Percentiles rank a stretch among this genome's conserved stretches.
phyloP scores from a whole-genome alignment of 2,329 filamentous ascomycete genomes.

The Fusarium haematococcum region DNA sequence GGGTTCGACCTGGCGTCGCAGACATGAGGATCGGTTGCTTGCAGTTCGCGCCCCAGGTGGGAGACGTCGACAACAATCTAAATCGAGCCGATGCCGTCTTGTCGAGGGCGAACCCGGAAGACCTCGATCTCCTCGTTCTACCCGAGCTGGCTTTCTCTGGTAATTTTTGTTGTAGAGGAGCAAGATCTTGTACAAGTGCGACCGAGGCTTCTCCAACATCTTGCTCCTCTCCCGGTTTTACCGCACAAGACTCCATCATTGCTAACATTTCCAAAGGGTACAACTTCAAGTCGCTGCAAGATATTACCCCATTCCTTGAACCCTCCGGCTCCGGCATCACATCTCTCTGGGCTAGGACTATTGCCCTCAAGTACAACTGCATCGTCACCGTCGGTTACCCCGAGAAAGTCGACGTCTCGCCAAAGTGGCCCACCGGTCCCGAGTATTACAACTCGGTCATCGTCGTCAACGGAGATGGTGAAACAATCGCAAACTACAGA shows the following conservation, averaged over 20 bases:
- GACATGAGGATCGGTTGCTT: conserved; percentile 77
- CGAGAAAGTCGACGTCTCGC: conserved; percentile 68
- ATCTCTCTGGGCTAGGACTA: conserved; percentile 77
- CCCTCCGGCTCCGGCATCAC: conserved; percentile 72
- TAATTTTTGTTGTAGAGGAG: conserved; percentile 50
- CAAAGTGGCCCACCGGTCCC: conserved; percentile 62
- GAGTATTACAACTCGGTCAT: conserved; percentile 69
- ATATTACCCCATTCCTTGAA: conserved; percentile 78
- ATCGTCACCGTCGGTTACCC: conserved; percentile 80
- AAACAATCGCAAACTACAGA: conserved; percentile 70
- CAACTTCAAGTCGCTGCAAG: conserved; percentile 77
- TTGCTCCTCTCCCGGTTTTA: background rate
- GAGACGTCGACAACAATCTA: conserved; percentile 75
- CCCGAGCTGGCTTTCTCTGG: conserved; percentile 83
- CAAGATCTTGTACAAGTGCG: background rate
- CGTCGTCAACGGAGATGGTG: conserved; percentile 68
- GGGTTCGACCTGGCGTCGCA: conserved; percentile 6
- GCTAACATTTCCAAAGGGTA: conserved; percentile 67
- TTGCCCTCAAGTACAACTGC: conserved; percentile 75
- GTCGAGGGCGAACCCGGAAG: conserved; percentile 59
- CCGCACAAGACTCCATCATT: background rate
- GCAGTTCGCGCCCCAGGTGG: conserved; percentile 79
- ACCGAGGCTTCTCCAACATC: background rate
- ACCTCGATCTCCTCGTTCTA: conserved; percentile 78
- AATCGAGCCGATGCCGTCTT: conserved; percentile 60